Conservation (phyloP, 2,329 filamentous ascomycete species). For the Atkinsonella texensis region DNA sequence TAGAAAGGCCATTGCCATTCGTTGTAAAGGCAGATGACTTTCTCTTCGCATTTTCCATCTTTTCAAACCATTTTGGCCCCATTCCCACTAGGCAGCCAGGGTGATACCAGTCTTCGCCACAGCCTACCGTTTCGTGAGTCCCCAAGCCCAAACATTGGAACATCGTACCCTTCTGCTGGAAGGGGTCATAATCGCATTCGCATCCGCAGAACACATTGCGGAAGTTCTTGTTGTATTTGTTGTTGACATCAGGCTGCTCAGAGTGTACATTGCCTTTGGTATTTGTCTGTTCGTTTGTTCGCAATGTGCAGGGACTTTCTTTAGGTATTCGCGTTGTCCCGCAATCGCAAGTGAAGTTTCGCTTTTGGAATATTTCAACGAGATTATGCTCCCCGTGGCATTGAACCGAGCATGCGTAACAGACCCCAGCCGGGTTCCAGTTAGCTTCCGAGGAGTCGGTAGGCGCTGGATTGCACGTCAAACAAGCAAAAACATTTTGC, state of each 20-base stretch:
- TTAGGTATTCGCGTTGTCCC: slow-evolving; percentile 70
- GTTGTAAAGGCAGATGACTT: slow-evolving; percentile 12
- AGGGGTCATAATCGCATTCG: slow-evolving; percentile 73
- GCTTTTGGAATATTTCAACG: slow-evolving; percentile 91
- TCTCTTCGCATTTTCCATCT: slow-evolving; percentile 26
- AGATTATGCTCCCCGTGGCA: slow-evolving; percentile 93
- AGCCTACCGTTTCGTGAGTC: slow-evolving; percentile 68
- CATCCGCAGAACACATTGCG: slow-evolving; percentile 87
- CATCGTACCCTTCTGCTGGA: slow-evolving; percentile 92
- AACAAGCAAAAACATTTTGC: slow-evolving; percentile 81
- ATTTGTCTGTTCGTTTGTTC: slow-evolving; percentile 60
- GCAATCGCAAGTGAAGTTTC: slow-evolving; percentile 93
- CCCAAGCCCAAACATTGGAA: slow-evolving; percentile 90
- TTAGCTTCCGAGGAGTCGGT: slow-evolving; percentile 43
- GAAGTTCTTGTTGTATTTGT: slow-evolving; percentile 95
- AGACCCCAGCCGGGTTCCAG: slow-evolving; percentile 60
- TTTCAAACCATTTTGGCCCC: slow-evolving; percentile 59
- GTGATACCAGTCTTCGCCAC: slow-evolving; percentile 97
- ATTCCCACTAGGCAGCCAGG: slow-evolving; percentile 82
- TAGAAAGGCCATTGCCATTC: slow-evolving; percentile 23
- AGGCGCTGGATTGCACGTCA: slow-evolving; percentile 84
- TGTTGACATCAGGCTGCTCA: slow-evolving; percentile 58
- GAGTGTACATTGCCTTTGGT: slow-evolving; percentile 66
- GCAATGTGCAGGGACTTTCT: slow-evolving; percentile 62
- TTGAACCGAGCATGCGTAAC: slow-evolving; percentile 92